Base-by-base conservation (phyloP, 306 rosid genomes). In the Carpinus viminea region DNA sequence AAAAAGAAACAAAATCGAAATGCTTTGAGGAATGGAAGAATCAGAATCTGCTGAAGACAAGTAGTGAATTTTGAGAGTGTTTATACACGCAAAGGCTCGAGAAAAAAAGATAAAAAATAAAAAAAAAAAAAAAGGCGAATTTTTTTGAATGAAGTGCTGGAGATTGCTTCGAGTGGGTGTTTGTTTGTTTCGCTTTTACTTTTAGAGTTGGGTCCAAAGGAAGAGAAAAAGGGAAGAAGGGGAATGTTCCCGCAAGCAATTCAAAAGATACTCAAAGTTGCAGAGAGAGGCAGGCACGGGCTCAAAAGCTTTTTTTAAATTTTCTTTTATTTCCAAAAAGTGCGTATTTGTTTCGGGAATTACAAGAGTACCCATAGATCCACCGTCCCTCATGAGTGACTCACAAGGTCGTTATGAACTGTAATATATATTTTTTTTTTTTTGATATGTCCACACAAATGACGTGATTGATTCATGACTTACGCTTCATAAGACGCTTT, bases 121-220 rank as follows among this genome's bases (percentile, higher is more conserved):
- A 45, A 74, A 57, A 51, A 51, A n/a, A n/a, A n/a, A n/a, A n/a
- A n/a, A n/a, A n/a, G n/a, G 85, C 72, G 89, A 78, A 74, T 87
- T 74, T 83, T 81, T 83, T 88, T 81, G 88, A 86, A 86, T 6
- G 78, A 18, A 74, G 90, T 74, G 93, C 78, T 7, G 15, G 10
- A n/a, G 24, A 10, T 18, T 20, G 26, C 65, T 59, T 3, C 16
- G 2, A 59, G 16, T 4, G 6, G 24, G 5, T 24, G 24, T 59
- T 59, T 20, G 11, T 28, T 28, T 28, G 34, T 59, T 21, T 59
- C 6, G 31, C 65, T 20, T 59, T 59, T n/a, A 1, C 24, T 8
- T 10, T 12, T 9, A 4, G 0, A 12, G 31, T 59, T 59, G 77
- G 74, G 62, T 66, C 56, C 38, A 59, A 59, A 59, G 7, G 57